Conservation (phyloP, 805 yeast genomes). For the Candida nitratophila region DNA sequence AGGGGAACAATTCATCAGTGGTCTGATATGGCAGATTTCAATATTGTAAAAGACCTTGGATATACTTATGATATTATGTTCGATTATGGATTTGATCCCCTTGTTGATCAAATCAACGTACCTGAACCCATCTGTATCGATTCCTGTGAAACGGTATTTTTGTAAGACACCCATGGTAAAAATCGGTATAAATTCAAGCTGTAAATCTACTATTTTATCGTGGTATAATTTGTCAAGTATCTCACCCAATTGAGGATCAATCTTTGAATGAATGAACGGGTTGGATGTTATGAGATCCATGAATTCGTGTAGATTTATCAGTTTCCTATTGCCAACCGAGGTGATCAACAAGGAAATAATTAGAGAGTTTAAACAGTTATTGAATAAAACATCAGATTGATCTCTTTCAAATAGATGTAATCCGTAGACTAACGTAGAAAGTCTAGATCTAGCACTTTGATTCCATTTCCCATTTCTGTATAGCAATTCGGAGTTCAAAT, state of each 20-base stretch:
- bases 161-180: not conserved
- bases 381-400: not conserved
- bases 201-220: not conserved
- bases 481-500: not conserved
- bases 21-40: conserved; percentile 7
- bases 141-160: not conserved
- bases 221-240: not conserved
- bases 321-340: not conserved
- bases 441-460: not conserved
- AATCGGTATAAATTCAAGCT: not conserved
- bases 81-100: conserved; percentile 2
- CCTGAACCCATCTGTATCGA: not conserved
- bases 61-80: conserved; percentile 14
- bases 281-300: not conserved
- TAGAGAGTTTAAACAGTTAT: not conserved
- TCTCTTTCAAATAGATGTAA: not conserved
- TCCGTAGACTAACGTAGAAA: not conserved
- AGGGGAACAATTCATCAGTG: conserved; percentile 6
- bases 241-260: not conserved
- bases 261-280: not conserved
- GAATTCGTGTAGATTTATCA: not conserved
- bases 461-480: not conserved
- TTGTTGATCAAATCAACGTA: not conserved
- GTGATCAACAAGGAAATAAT: not conserved
- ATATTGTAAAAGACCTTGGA: conserved; percentile 16